These are phyloP conservation scores for Coniochaeta sp. DNA, from an alignment of 2,329 filamentous ascomycete species.

Conservation along the genomic window DNA sequence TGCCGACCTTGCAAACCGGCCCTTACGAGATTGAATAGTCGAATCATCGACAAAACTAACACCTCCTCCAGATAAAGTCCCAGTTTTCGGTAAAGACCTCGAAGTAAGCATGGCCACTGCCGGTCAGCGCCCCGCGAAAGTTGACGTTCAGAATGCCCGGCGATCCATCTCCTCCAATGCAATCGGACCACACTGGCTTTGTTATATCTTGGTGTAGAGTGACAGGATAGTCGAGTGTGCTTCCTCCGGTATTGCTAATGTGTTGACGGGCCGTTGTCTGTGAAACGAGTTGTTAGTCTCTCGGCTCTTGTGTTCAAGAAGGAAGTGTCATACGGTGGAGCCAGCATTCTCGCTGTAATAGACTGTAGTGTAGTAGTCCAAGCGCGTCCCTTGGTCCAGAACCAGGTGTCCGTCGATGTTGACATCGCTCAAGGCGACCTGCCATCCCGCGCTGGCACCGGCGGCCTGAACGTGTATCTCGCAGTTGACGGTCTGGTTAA, in stretches of 20 bases:
- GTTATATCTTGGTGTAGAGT: slow-evolving; percentile 19
- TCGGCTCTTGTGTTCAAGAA: background rate
- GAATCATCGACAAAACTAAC: slow-evolving; percentile 15
- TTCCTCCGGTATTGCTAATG: slow-evolving; percentile 15
- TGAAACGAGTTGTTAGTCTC: background rate
- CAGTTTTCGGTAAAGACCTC: slow-evolving; percentile 27
- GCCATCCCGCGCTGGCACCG: slow-evolving; percentile 26
- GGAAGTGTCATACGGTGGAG: slow-evolving; percentile 18
- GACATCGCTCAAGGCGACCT: slow-evolving; percentile 26
- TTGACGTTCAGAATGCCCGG: slow-evolving; percentile 32
- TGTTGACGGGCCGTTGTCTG: slow-evolving; percentile 21
- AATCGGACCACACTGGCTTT: slow-evolving; percentile 25
- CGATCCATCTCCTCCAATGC: slow-evolving; percentile 21
- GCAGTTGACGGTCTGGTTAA: slow-evolving; percentile 24
- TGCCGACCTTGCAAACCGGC: background rate
- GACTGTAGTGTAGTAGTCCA: slow-evolving; percentile 25
- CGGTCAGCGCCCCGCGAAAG: slow-evolving; percentile 27
- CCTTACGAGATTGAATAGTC: too few species aligned
- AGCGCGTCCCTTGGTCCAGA: slow-evolving; percentile 21
- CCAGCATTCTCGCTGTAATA: slow-evolving; percentile 28
- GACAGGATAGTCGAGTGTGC: slow-evolving; percentile 19
- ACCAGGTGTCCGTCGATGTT: slow-evolving; percentile 22
- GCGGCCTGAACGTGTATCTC: slow-evolving; percentile 25
- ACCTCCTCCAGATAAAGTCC: slow-evolving; percentile 27
- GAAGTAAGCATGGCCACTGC: slow-evolving; percentile 21